A percentile compares a stretch with the other conserved stretches of the same genome.
Conservation (phyloP, 495 filamentous ascomycete genomes). For the Parachaetomium inaequale region DNA sequence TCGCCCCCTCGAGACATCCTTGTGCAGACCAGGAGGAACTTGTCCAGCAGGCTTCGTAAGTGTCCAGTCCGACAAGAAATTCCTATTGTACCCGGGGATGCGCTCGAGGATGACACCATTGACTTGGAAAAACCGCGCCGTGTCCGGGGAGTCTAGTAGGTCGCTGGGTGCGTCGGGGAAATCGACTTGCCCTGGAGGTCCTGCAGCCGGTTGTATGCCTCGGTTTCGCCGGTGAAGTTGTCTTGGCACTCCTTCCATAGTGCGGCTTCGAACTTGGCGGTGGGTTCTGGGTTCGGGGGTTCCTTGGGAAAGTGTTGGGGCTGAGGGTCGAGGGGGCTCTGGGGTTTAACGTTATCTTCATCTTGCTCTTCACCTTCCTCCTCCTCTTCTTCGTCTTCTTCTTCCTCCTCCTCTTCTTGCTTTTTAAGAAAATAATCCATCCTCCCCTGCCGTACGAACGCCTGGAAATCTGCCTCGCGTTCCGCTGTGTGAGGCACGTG, state of each 20-base stretch:
- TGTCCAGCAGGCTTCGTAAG: no score
- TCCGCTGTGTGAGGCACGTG: not conserved
- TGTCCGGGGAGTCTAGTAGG: not conserved
- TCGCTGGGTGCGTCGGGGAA: not conserved
- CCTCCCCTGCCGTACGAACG: not conserved
- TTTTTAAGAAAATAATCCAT: not conserved
- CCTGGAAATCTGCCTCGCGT: not conserved
- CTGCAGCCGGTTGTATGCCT: not conserved
- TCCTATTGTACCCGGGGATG: not conserved
- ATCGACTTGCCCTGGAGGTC: not conserved
- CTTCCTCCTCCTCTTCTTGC: not conserved
- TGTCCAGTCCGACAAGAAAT: no score
- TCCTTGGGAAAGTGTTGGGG: not conserved
- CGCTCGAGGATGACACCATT: not conserved
- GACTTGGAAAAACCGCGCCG: not conserved
- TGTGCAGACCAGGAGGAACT: no score
- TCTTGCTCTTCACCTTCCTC: not conserved
- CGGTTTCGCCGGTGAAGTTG: not conserved
- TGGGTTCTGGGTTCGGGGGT: not conserved
- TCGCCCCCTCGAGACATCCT: no score
- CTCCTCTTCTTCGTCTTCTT: not conserved
- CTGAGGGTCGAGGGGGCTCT: not conserved
- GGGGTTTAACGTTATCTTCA: not conserved
- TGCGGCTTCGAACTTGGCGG: not conserved
- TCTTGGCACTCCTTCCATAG: not conserved